A percentile compares a stretch with the other conserved stretches of the same genome.
phyloP scores from a whole-genome alignment of 225 moss, liverwort and hornwort genomes.

The Pseudoscleropodium purum region DNA sequence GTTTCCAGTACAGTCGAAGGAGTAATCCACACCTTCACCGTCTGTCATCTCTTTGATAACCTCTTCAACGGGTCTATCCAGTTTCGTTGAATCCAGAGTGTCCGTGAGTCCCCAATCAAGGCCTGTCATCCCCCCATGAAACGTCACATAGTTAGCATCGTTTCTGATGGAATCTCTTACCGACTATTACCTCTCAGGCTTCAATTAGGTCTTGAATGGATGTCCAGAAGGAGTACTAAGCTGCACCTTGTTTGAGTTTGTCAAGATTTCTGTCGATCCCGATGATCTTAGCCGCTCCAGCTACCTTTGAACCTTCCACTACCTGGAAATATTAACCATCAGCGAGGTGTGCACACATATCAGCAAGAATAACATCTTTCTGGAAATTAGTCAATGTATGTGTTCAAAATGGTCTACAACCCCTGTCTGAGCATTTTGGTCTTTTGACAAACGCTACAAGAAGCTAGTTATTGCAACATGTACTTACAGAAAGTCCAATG shows the following conservation, averaged over 20 bases:
- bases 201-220: not conserved
- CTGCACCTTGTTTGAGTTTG: conserved; percentile 41
- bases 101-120: conserved; percentile 20
- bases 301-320: conserved; percentile 51
- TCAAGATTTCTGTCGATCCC: conserved; percentile 33
- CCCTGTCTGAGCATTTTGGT: not conserved
- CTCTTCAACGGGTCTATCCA: conserved; percentile 14
- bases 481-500: conserved; percentile 53
- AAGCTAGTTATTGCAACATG: not conserved
- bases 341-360: not conserved
- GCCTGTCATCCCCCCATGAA: conserved; percentile 1
- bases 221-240: too few species aligned
- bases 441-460: not conserved
- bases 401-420: not conserved
- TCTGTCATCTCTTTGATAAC: conserved; percentile 23
- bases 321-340: conserved; percentile 11
- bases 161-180: too few species aligned
- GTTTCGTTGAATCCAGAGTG: not conserved
- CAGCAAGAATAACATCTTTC: not conserved
- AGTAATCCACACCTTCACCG: conserved; percentile 30
- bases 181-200: not conserved
- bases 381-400: not conserved
- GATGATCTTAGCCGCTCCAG: conserved; percentile 53
- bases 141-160: not conserved
- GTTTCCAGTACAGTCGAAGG: conserved; percentile 36